These are phyloP conservation scores for Amanita thiersii DNA, from an alignment of 768 basidiomycete genomes.

Conservation along the genomic window DNA sequence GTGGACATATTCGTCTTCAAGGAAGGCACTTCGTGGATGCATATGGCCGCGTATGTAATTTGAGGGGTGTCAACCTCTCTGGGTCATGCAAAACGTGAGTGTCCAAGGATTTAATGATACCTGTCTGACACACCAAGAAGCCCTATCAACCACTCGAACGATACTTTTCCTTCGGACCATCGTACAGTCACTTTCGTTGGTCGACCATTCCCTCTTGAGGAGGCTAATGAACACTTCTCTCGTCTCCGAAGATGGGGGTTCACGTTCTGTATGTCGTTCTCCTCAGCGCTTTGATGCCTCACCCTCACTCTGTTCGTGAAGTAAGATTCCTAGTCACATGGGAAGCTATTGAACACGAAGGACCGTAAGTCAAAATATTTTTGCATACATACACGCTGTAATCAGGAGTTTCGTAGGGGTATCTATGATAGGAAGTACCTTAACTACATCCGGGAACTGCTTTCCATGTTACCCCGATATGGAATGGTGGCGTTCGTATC, in stretches of 20 bases:
- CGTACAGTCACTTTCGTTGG: slow-evolving; percentile 77
- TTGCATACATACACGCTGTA: not conserved
- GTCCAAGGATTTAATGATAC: slow-evolving; percentile 1
- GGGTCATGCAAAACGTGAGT: slow-evolving; percentile 78
- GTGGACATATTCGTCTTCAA: slow-evolving; percentile 45
- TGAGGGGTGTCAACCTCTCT: slow-evolving; percentile 82
- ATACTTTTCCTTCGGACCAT: slow-evolving; percentile 58
- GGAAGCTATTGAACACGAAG: slow-evolving; percentile 94
- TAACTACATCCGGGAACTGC: slow-evolving; percentile 61
- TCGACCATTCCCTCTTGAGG: slow-evolving; percentile 83
- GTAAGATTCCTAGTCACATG: slow-evolving; percentile 93
- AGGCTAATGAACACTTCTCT: slow-evolving; percentile 80
- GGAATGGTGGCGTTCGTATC: slow-evolving; percentile 70
- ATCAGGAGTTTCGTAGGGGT: slow-evolving; percentile 40
- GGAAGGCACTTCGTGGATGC: slow-evolving; percentile 81
- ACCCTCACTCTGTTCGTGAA: slow-evolving; percentile 18
- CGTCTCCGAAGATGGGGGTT: slow-evolving; percentile 82
- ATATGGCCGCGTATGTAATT: slow-evolving; percentile 69
- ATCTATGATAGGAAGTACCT: slow-evolving; percentile 82
- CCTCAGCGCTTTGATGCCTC: slow-evolving; percentile 1
- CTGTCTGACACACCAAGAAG: slow-evolving; percentile 24
- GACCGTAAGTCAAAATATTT: slow-evolving; percentile 54
- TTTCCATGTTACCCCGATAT: slow-evolving; percentile 64
- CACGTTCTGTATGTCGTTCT: slow-evolving; percentile 57
- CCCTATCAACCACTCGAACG: slow-evolving; percentile 60